Percentiles rank a stretch among this genome's conserved stretches.
Conservation (phyloP, 495 filamentous ascomycete species). For the Podospora bellae-mahoneyi region DNA sequence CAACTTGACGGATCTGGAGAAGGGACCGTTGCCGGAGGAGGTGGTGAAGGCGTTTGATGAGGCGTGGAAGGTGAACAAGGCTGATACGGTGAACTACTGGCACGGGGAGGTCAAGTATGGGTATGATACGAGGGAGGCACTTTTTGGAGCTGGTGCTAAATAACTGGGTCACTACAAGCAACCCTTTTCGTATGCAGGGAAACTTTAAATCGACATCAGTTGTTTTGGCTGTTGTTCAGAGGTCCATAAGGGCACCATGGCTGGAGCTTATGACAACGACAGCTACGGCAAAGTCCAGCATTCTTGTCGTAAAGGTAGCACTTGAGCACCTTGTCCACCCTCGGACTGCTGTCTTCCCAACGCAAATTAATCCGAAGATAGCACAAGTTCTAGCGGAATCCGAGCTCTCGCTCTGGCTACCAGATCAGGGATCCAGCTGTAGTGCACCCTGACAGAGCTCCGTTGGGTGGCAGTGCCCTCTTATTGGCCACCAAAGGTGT, state of each 20-base stretch:
- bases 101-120: slow-evolving; percentile 70
- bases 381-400: slow-evolving; percentile 3
- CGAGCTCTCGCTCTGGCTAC: neutral
- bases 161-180: neutral
- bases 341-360: neutral
- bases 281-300: too few relatives aligned
- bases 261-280: too few relatives aligned
- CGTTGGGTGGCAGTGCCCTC: neutral
- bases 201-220: too few relatives aligned
- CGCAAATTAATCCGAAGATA: neutral
- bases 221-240: neutral
- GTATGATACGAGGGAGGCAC: slow-evolving; percentile 65
- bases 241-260: neutral
- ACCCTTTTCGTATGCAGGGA: too few relatives aligned
- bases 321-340: neutral
- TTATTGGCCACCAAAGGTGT: neutral
- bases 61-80: slow-evolving; percentile 66
- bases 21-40: slow-evolving; percentile 82
- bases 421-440: neutral
- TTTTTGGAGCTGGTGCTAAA: slow-evolving; percentile 45
- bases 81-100: slow-evolving; percentile 70
- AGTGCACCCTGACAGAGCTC: neutral
- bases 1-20: slow-evolving; percentile 76
- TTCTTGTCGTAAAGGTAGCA: too few relatives aligned
- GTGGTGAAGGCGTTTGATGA: slow-evolving; percentile 76